Evolutionary conservation across 2,329 filamentous ascomycete species (phyloP).

Genomic region (Paraconiothyrium brasiliense): DNA sequence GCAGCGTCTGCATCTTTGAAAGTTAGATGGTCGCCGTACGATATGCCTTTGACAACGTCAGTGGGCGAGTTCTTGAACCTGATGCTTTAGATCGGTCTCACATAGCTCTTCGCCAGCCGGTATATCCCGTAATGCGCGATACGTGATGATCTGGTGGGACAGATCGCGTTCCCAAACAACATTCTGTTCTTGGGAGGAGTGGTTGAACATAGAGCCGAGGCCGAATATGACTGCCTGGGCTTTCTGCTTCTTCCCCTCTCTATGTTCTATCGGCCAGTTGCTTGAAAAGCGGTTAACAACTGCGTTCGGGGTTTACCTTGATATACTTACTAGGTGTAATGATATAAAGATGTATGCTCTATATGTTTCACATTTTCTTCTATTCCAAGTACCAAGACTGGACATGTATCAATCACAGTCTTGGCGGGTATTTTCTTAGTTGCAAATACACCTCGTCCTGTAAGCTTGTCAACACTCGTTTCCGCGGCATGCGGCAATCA

Average conservation of each 20-base stretch:
- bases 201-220: constrained; percentile 68
- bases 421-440: constrained; percentile 56
- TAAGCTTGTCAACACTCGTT: constrained; percentile 4
- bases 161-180: constrained; percentile 65
- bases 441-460: constrained; percentile 65
- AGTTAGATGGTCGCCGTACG: constrained; percentile 58
- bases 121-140: constrained; percentile 61
- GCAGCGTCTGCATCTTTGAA: constrained; percentile 56
- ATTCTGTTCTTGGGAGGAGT: constrained; percentile 62
- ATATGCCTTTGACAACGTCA: constrained; percentile 50
- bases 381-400: constrained; percentile 60
- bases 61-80: not conserved
- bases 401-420: constrained; percentile 62
- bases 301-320: not conserved
- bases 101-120: constrained; percentile 64
- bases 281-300: constrained; percentile 31
- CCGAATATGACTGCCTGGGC: constrained; percentile 65
- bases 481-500: not conserved
- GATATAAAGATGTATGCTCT: constrained; percentile 60
- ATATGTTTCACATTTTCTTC: constrained; percentile 61
- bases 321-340: constrained; percentile 64
- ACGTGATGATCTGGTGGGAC: constrained; percentile 56
- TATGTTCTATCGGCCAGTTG: constrained; percentile 54
- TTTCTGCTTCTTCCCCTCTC: constrained; percentile 39
- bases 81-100: constrained; percentile 31